phyloP scores from a whole-genome alignment of 192 early-diverging fungal genomes.

The Backusella psychrophila region DNA sequence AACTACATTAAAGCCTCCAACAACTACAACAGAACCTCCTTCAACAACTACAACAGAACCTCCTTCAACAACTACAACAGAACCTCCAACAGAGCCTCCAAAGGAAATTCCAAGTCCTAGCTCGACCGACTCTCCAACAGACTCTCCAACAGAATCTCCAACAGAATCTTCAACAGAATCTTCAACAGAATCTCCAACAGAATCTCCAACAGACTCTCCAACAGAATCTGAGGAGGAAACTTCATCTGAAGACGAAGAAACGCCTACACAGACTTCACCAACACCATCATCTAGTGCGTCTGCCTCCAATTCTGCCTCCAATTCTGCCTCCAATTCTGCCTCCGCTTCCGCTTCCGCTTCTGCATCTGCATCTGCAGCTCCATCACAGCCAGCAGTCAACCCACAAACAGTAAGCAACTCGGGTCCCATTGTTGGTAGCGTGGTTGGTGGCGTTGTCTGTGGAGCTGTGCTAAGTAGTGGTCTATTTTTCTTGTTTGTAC shows the following conservation, averaged over 20 bases:
- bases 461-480: not conserved
- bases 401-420: not conserved
- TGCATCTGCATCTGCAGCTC: not conserved
- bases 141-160: no score
- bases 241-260: not conserved
- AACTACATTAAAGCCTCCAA: no score
- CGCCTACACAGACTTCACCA: not conserved
- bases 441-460: not conserved
- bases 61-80: no score
- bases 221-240: not conserved
- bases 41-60: no score
- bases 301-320: not conserved
- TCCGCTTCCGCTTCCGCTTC: not conserved
- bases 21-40: no score
- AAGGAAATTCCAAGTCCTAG: no score
- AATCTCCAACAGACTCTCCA: not conserved
- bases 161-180: no score
- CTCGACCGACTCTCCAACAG: no score
- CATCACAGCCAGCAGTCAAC: not conserved
- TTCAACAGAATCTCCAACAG: no score
- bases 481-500: not conserved
- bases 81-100: no score
- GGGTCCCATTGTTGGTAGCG: not conserved
- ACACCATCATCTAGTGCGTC: not conserved
- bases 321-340: fast-evolving